Evolutionary conservation across 805 yeast genomes (phyloP), one percentile per base, ranked within the genome.

Genomic region (Candida tammaniensis): DNA sequence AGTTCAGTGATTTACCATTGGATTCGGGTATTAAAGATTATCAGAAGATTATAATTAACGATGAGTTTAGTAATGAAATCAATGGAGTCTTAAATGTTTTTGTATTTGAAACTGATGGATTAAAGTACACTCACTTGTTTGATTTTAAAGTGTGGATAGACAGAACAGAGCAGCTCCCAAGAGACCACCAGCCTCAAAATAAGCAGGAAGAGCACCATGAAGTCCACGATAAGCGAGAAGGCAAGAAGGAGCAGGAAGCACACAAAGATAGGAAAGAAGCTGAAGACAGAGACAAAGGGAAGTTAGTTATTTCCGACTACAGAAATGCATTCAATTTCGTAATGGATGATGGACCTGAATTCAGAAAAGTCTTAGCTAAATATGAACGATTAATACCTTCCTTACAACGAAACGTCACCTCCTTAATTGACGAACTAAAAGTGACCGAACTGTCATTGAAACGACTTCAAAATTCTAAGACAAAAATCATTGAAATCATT

Each of bases 311-410:
- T 3, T 24, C 42, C 3, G 57, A 58, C 19, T 55, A 51, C 34
- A 51, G 59, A 28, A 51, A 43, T 23, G 63, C 52, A 4, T 66
- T 63, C 37, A 51, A 43, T 21, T 64, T 65, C 36, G 54, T 49
- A 23, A 48, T 63, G 12, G 68, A 65, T 29, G 73, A 68, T 42
- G 73, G 73, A 0, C 73, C 73, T 4, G 69, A 64, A 31, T 66
- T 67, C 34, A 43, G 73, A 17, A 56, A 47, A 14, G 39, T 56
- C 4, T 49, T 68, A 25, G 43, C 42, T 6, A 46, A 42, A n/a
- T 59, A 61, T 38, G 72, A 67, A 40, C 38, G 47, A 10, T 40
- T 44, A 3, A 39, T 63, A 5, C 65, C 68, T 0, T 28, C 33
- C 7, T 55, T 61, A 35, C 56, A 51, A 26, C 52, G 49, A 21